Evolutionary conservation across 345 rosid species (phyloP).

Genomic region (Salix koriyanagi): DNA sequence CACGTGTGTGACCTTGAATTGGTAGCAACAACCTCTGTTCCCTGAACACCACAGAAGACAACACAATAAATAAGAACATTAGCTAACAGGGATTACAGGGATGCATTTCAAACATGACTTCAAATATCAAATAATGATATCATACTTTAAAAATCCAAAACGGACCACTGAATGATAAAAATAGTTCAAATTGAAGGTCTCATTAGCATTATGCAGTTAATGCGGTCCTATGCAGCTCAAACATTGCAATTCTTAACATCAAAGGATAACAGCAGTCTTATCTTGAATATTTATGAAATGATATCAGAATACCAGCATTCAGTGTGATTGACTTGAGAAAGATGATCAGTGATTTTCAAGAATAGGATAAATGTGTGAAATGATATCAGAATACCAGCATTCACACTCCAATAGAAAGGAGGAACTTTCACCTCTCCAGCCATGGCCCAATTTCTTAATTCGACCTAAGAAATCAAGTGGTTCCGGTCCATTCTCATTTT

Average conservation of each 20-base stretch:
- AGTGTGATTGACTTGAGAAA: too few species aligned
- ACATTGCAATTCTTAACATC: not conserved
- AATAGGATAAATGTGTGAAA: not conserved
- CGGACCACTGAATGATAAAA: not conserved
- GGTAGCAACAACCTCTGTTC: constrained; percentile 73
- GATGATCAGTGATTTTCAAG: not conserved
- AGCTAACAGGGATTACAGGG: not conserved
- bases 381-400: not conserved
- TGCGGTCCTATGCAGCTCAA: not conserved
- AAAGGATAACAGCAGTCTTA: too few species aligned
- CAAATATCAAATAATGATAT: not conserved
- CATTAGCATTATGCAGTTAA: not conserved
- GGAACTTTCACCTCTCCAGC: not conserved
- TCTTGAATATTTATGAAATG: not conserved
- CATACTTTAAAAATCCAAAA: not conserved
- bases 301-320: not conserved
- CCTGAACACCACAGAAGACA: constrained; percentile 38
- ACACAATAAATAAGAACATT: not conserved
- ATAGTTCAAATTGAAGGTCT: not conserved
- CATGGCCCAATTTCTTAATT: not conserved
- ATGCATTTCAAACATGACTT: too few species aligned
- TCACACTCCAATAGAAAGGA: not conserved
- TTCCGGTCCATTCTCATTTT: not conserved
- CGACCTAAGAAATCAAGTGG: not conserved
- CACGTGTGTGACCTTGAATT: constrained; percentile 96